Evolutionary conservation across 192 early-diverging fungal species (phyloP), one percentile per base, ranked within the genome.

Genomic region (Gaertneriomyces semiglobifer): DNA sequence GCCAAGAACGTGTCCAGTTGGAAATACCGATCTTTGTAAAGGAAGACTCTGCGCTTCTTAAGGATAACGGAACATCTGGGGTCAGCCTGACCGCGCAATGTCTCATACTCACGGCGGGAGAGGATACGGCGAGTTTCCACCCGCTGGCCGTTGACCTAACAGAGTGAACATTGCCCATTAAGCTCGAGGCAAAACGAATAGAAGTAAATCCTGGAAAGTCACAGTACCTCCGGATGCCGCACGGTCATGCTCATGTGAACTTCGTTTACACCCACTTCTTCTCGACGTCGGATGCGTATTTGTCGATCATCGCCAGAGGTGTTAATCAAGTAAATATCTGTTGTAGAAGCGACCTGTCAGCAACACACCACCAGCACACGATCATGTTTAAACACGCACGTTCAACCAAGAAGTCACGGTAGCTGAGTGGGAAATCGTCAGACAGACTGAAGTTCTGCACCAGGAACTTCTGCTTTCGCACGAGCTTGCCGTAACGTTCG

Each of bases 401-500:
- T 20, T 79, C 78, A 39, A 79, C 78, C 9, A 67, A 12, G 40
- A 79, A 79, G 25, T 74, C 73, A n/a, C 78, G 66, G 62, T 58
- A 73, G 1, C 50, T 58, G 3, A 79, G 74, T 44, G 74, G 71
- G 56, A 79, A 79, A 16, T 46, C 45, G n/a, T 40, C 50, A 2
- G 43, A 44, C 47, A 58, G 42, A 38, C 16, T 41, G 44, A 72
- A 75, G 61, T 75, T 72, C 19, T 70, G 53, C 33, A 79, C 75
- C 54, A 79, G 33, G 62, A 77, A 79, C 55, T 79, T 79, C 45
- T 78, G 68, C 57, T 74, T 77, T 11, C 58, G 78, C n/a, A 79
- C 70, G 54, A 63, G 60, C 48, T 63, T 60, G 48, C 67, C 68
- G 51, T 70, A 76, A 51, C 72, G 41, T 39, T 65, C 60, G 3